Evolutionary conservation across 83 land plant genomes (phyloP), one percentile per base, ranked within the genome.

Genomic region (Diphasiastrum complanatum): DNA sequence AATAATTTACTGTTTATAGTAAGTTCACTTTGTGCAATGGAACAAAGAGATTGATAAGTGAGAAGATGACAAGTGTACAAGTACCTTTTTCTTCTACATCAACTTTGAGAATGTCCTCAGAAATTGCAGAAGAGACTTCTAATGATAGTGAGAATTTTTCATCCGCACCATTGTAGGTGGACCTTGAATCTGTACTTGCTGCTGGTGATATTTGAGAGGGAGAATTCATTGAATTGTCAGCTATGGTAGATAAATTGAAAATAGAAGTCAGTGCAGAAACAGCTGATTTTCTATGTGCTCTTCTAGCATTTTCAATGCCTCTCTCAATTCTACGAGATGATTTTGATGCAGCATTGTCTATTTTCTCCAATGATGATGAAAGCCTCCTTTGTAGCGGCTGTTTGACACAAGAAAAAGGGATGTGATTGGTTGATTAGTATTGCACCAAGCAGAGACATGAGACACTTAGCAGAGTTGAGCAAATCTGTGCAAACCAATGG

Each of bases 301-400:
- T 53, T 65, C 64, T 33, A 53, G 18, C 18, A n/a, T n/a, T n/a
- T n/a, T n/a, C n/a, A n/a, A n/a, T n/a, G n/a, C n/a, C n/a, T n/a
- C n/a, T n/a, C n/a, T n/a, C 29, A 49, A 40, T 24, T 43, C 51
- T 37, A 41, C 30, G 65, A 33, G 55, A 58, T 43, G 50, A 34
- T 63, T 40, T 34, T 33, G 67, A 33, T 73, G 45, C 56, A 49
- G 57, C 37, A 68, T 10, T 68, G 19, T 63, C 45, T 14, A 18
- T 41, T 14, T 41, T n/a, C n/a, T n/a, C 45, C 45, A 0, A 14
- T 41, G 45, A 41, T 14, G 45, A 41, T 14, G n/a, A 14, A 26
- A 31, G 59, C 31, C 19, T 55, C 59, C 31, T 55, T 55, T 31
- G 59, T 10, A 35, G 59, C 19, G 59, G 26, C 59, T 55, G 35